These are phyloP conservation scores for Glonium stellatum DNA, from an alignment of 495 filamentous ascomycete genomes.

Conservation along the genomic window DNA sequence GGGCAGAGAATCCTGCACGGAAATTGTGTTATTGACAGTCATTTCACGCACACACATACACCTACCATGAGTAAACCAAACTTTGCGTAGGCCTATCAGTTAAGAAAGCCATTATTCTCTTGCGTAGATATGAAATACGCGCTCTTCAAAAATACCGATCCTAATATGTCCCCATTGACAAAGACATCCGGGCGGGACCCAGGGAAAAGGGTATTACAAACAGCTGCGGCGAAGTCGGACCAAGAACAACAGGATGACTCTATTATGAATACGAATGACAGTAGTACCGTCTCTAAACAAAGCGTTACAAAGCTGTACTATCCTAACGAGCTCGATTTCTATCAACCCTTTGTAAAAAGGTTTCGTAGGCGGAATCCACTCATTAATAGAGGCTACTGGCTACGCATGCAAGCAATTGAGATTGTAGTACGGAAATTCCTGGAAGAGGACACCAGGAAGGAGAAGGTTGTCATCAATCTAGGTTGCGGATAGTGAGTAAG, in stretches of 20 bases:
- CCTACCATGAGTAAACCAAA: too few species aligned
- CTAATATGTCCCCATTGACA: too few species aligned
- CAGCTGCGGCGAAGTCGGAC: not conserved
- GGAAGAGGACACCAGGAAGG: conserved; percentile 47
- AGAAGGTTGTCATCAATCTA: conserved; percentile 74
- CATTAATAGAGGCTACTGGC: conserved; percentile 83
- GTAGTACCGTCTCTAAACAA: conserved; percentile 83
- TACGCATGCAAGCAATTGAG: conserved; percentile 76
- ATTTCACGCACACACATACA: too few species aligned
- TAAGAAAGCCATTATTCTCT: too few species aligned
- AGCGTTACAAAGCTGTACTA: conserved; percentile 82
- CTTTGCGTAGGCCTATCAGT: too few species aligned
- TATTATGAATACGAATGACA: conserved; percentile 79
- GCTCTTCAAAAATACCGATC: too few species aligned
- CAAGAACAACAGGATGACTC: conserved; percentile 50
- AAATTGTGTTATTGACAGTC: too few species aligned
- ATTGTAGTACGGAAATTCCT: conserved; percentile 65
- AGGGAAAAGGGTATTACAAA: not conserved
- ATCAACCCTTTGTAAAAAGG: conserved; percentile 79
- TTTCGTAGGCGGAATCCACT: conserved; percentile 70
- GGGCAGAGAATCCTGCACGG: too few species aligned
- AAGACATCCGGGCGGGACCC: not conserved
- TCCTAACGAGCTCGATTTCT: conserved; percentile 64
- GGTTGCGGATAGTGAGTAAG: conserved; percentile 82
- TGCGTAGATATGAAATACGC: too few species aligned